Conservation (phyloP, 2,329 filamentous ascomycete species). For the Aspergillus intermedius region DNA sequence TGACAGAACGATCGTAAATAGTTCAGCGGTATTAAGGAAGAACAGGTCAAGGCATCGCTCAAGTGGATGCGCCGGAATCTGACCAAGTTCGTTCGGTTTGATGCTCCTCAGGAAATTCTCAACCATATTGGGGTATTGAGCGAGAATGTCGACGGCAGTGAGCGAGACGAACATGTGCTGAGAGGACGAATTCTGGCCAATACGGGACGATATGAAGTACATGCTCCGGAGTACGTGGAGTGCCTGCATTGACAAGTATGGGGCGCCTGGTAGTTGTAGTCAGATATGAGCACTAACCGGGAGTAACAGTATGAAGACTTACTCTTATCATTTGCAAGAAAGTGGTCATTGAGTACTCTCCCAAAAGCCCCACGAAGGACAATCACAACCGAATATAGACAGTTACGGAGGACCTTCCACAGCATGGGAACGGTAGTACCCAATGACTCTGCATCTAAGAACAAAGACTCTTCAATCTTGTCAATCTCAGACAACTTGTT, state of each 20-base stretch:
- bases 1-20: conserved; percentile 66
- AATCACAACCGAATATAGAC: conserved; percentile 68
- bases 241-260: conserved; percentile 62
- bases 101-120: conserved; percentile 62
- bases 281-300: too few relatives aligned
- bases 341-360: conserved; percentile 53
- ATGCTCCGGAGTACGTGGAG: conserved; percentile 69
- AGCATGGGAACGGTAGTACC: conserved; percentile 62
- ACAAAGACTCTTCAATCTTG: conserved; percentile 55
- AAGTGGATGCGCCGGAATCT: conserved; percentile 58
- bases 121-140: conserved; percentile 60
- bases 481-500: conserved; percentile 70
- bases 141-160: conserved; percentile 72
- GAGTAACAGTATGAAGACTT: conserved; percentile 16
- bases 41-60: conserved; percentile 74
- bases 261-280: conserved; percentile 36
- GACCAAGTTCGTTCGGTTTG: conserved; percentile 48
- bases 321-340: conserved; percentile 49
- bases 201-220: conserved; percentile 72
- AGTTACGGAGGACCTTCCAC: conserved; percentile 68
- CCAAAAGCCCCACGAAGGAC: conserved; percentile 68
- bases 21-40: conserved; percentile 80
- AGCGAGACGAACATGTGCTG: conserved; percentile 80
- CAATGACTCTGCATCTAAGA: conserved; percentile 59
- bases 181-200: conserved; percentile 68